A percentile compares a stretch with the other conserved stretches of the same genome.
phyloP scores from a whole-genome alignment of 1,284 basidiomycete species.

The Moniliella sp. region DNA sequence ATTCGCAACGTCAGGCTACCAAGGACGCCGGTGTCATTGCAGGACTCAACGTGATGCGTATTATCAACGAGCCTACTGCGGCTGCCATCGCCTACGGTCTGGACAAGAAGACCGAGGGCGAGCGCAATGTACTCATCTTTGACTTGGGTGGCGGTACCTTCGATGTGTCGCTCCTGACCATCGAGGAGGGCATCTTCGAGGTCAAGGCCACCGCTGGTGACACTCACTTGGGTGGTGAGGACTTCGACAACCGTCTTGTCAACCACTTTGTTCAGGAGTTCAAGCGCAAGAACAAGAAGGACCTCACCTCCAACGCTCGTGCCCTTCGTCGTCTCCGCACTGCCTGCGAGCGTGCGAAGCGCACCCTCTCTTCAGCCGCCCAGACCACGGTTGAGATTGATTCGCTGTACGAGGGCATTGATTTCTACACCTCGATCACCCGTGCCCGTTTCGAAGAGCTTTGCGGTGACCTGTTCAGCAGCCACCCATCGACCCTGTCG shows the following conservation, averaged over 20 bases:
- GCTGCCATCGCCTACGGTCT: conserved; percentile 88
- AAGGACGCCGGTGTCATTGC: conserved; percentile 95
- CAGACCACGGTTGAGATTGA: conserved; percentile 95
- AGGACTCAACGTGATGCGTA: conserved; percentile 81
- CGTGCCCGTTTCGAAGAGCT: conserved; percentile 97
- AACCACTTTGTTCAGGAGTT: conserved; percentile 34
- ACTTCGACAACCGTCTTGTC: conserved; percentile 65
- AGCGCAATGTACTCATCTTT: conserved; percentile 89
- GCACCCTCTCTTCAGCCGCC: conserved; percentile 83
- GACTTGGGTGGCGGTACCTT: conserved; percentile 96
- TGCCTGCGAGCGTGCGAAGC: conserved; percentile 95
- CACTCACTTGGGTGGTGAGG: conserved; percentile 56
- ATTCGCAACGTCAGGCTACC: conserved; percentile 93
- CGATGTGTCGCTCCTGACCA: conserved; percentile 89
- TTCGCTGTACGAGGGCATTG: conserved; percentile 88
- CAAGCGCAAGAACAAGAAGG: conserved; percentile 46
- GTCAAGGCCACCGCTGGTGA: conserved; percentile 46
- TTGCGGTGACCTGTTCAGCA: conserved; percentile 91
- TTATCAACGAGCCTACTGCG: conserved; percentile 96
- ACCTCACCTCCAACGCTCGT: conserved; percentile 57
- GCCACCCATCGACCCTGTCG: conserved; percentile 83
- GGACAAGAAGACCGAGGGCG: conserved; percentile 63
- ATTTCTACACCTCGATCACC: conserved; percentile 93
- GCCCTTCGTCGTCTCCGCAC: conserved; percentile 89
- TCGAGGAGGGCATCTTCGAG: conserved; percentile 86